Conservation (phyloP, 2,329 filamentous ascomycete genomes). For the Pyrenophora graminea region DNA sequence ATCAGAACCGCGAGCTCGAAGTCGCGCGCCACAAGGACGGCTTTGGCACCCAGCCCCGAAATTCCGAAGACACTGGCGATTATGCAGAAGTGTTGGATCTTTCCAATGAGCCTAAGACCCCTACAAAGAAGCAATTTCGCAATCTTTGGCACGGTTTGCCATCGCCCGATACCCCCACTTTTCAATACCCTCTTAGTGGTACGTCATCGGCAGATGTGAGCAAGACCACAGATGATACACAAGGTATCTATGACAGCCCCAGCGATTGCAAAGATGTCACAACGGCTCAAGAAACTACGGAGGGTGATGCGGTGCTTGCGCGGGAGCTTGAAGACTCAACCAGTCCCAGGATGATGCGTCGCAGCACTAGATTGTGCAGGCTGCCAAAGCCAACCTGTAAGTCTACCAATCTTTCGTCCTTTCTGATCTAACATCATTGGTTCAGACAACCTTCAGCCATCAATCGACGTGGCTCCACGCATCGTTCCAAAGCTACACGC, state of each 20-base stretch:
- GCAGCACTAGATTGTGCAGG: constrained; percentile 6
- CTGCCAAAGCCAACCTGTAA: neutral
- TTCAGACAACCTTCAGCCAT: neutral
- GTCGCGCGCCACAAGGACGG: neutral
- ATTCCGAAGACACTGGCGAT: too few relatives aligned
- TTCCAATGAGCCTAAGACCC: constrained; percentile 1
- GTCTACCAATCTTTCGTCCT: neutral
- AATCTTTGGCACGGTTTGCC: constrained; percentile 13
- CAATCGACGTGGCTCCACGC: neutral
- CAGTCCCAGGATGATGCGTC: neutral
- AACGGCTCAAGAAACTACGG: neutral
- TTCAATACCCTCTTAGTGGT: neutral
- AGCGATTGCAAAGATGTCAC: neutral
- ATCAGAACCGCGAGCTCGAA: neutral
- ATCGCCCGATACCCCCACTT: constrained; percentile 13
- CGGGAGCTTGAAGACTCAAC: neutral
- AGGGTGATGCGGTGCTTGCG: constrained; percentile 1
- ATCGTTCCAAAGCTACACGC: neutral
- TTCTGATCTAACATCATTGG: neutral
- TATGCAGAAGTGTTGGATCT: too few relatives aligned
- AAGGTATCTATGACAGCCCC: too few relatives aligned
- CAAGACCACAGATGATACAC: too few relatives aligned
- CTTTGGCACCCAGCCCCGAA: too few relatives aligned
- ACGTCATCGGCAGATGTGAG: neutral
- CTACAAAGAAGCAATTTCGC: neutral